phyloP scores from a whole-genome alignment of 2,329 filamentous ascomycete species.

The Penicillium sp. region DNA sequence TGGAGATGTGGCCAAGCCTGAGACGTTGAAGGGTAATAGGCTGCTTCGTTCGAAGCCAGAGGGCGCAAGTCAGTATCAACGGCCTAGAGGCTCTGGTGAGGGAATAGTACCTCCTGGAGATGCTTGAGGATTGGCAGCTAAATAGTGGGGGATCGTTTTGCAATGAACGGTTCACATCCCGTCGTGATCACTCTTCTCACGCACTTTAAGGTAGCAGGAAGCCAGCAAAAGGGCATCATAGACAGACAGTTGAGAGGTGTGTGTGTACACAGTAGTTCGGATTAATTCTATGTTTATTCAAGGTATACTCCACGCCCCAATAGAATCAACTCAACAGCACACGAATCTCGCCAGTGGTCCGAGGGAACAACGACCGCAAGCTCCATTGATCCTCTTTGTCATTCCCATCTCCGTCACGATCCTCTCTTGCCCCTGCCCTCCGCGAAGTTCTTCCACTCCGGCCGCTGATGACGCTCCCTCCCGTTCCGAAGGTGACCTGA shows the following conservation, averaged over 20 bases:
- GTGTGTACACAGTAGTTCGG: background rate
- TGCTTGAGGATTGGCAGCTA: background rate
- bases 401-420: conserved; percentile 41
- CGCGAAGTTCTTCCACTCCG: conserved; percentile 25
- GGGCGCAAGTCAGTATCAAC: conserved; percentile 18
- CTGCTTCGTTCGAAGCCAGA: conserved; percentile 23
- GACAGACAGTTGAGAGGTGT: background rate
- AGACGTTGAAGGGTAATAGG: conserved; percentile 23
- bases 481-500: conserved; percentile 36
- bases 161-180: background rate
- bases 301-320: background rate
- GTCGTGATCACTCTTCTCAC: background rate
- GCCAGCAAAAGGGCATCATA: background rate
- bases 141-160: background rate
- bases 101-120: conserved; percentile 12
- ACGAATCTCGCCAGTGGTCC: conserved; percentile 66
- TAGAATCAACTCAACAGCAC: conserved; percentile 60
- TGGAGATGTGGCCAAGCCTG: conserved; percentile 21
- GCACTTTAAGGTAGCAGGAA: background rate
- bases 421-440: conserved; percentile 33
- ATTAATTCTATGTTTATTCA: background rate
- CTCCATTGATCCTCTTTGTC: conserved; percentile 39
- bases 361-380: conserved; percentile 63
- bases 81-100: conserved; percentile 19
- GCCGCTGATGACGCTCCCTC: conserved; percentile 29